Evolutionary conservation across 1,284 basidiomycete species (phyloP), one percentile per base, ranked within the genome.

Genomic region (Tylopilus sp.): DNA sequence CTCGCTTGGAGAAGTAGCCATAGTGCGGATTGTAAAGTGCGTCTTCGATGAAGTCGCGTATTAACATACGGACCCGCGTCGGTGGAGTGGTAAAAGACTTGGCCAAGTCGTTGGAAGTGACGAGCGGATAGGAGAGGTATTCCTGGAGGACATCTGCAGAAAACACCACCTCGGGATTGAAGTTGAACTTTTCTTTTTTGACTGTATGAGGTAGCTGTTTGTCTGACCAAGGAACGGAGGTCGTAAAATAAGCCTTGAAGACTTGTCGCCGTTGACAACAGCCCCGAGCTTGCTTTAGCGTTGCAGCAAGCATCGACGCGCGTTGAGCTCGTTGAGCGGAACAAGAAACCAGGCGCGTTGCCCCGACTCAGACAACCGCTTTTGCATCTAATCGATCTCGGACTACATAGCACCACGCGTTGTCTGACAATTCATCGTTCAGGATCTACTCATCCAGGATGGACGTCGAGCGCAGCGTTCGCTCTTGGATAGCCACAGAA

Each of bases 41-140:
- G 66, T 99, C 97, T 63, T 98, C 92, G 57, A 99, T 95, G 67
- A 92, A 99, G 72, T 99, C 96, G 53, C 97, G 80, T 40, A 90
- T 85, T 30, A 99, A 85, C 92, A 98, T 97, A 67, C 91, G 92
- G 42, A 95, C 93, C 45, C 81, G 74, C 18, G 75, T 81, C 3
- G 95, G 96, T 3, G 89, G 91, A 41, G 74, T 71, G n/a, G 67
- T 73, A 48, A 73, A 70, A 18, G 61, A 56, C 48, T 66, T 68
- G 23, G 65, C 63, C 45, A 95, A 69, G 49, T 86, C 79, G 55
- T 84, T 82, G 6, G 93, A 87, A 6, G 86, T 87, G 51, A 96
- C 85, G 34, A 80, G 71, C 16, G 76, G 75, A 66, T 86, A 88
- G 48, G 77, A 68, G 51, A 74, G 57, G 53, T 79, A 73, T 69